These are phyloP conservation scores for Globisporangium echinulatum DNA, from an alignment of 352 stramenopile species.

Conservation along the genomic window DNA sequence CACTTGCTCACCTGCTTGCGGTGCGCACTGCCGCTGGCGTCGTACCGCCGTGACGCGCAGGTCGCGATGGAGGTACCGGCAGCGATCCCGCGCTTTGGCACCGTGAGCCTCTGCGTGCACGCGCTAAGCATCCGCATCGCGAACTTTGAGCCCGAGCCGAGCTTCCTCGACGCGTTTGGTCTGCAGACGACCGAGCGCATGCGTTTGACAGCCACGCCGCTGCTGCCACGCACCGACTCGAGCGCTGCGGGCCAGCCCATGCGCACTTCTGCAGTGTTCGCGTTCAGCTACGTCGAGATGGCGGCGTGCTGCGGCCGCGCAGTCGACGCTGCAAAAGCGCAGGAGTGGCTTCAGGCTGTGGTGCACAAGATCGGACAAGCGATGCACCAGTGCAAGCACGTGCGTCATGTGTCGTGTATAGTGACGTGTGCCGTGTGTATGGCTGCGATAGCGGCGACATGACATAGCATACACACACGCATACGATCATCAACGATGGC, in stretches of 20 bases:
- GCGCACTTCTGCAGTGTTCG: constrained; percentile 10
- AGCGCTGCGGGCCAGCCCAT: background rate
- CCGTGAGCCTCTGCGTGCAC: constrained; percentile 40
- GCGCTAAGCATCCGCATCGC: constrained; percentile 47
- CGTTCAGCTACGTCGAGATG: constrained; percentile 70
- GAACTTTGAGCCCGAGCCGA: constrained; percentile 54
- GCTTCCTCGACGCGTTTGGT: constrained; percentile 47
- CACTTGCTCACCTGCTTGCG: background rate
- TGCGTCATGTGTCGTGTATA: constrained; percentile 15
- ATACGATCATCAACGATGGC: too few relatives aligned
- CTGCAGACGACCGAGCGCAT: constrained; percentile 15
- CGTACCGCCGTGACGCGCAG: constrained; percentile 17
- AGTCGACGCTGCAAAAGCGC: constrained; percentile 38
- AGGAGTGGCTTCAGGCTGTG: constrained; percentile 52
- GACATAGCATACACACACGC: too few relatives aligned
- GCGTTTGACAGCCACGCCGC: background rate
- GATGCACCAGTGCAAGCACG: constrained; percentile 41
- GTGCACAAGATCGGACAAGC: constrained; percentile 51
- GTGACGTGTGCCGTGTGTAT: background rate
- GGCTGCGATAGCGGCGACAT: too few relatives aligned
- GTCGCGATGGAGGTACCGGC: constrained; percentile 68
- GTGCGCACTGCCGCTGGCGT: too few relatives aligned
- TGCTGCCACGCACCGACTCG: background rate
- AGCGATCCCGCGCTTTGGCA: constrained; percentile 64
- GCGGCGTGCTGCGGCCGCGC: constrained; percentile 44